phyloP scores from a whole-genome alignment of 2,329 filamentous ascomycete species.

The Colletotrichum orchidophilum region DNA sequence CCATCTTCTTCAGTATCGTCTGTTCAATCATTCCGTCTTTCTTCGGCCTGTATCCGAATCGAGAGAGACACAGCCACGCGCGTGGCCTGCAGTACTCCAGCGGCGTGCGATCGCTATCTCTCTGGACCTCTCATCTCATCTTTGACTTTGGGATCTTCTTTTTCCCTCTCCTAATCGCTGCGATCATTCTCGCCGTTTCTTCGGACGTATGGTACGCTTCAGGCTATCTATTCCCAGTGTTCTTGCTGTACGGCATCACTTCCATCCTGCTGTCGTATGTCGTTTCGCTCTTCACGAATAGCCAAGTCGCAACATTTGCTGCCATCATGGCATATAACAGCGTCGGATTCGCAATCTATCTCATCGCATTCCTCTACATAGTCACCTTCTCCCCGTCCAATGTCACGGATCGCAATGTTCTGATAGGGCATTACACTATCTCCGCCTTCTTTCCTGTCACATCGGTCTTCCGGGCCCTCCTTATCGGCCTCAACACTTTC shows the following conservation, averaged over 20 bases:
- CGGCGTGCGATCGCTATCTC: slow-evolving; percentile 80
- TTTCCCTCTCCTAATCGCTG: slow-evolving; percentile 71
- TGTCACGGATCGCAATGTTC: slow-evolving; percentile 68
- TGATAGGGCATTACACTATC: slow-evolving; percentile 82
- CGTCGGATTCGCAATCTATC: slow-evolving; percentile 74
- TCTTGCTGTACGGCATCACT: slow-evolving; percentile 73
- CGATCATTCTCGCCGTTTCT: slow-evolving; percentile 73
- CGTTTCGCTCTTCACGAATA: slow-evolving; percentile 80
- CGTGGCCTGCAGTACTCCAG: slow-evolving; percentile 91
- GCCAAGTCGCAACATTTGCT: slow-evolving; percentile 85
- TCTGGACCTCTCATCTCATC: slow-evolving; percentile 84
- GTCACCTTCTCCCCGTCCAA: slow-evolving; percentile 59
- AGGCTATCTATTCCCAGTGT: slow-evolving; percentile 81
- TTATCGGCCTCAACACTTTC: slow-evolving; percentile 85
- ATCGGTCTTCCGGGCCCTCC: slow-evolving; percentile 77
- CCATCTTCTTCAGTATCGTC: slow-evolving; percentile 83
- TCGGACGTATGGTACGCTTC: slow-evolving; percentile 79
- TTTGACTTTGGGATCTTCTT: slow-evolving; percentile 85
- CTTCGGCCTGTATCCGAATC: slow-evolving; percentile 86
- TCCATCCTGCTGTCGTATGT: slow-evolving; percentile 82
- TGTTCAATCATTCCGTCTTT: slow-evolving; percentile 84
- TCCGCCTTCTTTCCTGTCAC: slow-evolving; percentile 79
- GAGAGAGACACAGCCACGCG: slow-evolving; percentile 81
- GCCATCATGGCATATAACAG: slow-evolving; percentile 82
- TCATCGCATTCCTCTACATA: slow-evolving; percentile 71